Evolutionary conservation across 345 rosid species (phyloP), one percentile per base, ranked within the genome.

Genomic region (Ceriops decandra): DNA sequence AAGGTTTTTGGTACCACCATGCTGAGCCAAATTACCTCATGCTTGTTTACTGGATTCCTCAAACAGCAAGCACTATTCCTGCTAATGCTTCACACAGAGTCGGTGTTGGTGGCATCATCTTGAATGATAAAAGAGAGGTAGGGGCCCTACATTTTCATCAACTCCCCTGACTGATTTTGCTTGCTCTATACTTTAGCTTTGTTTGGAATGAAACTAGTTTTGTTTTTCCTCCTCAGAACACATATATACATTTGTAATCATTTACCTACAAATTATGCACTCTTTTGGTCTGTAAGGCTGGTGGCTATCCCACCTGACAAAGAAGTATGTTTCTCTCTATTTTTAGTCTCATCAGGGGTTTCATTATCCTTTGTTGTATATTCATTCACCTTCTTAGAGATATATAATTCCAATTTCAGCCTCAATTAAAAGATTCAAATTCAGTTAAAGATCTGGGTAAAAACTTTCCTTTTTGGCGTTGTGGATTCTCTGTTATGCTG

Each of bases 41-140:
- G 97, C 87, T 91, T 72, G 87, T 83, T 70, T 79, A 81, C 71
- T 91, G 97, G 97, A 85, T 91, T 80, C 91, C 97, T 1, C 68
- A 74, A 64, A 81, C 85, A 20, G 74, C 77, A 15, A 82, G 80
- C 70, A 91, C 88, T 7, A 80, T 91, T 52, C 97, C 97, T 57
- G 79, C 80, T 31, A 91, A 91, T 77, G 97, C 96, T 68, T 74
- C 96, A 19, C 97, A 89, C 64, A 81, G 84, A 68, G 87, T 91
- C 5, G 53, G 86, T 32, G 78, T 91, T 64, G 97, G 97, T 68
- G 93, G 88, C 72, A 78, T 91, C 62, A 83, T 91, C 73, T 74
- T 91, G 66, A 91, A 85, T 68, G 84, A 81, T 68, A 80, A 81
- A 76, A 60, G 87, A 82, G 96, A 91, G 91, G 97, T 91, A 77